Evolutionary conservation across 257 asterid genomes (phyloP), one percentile per base, ranked within the genome.

Genomic region (Cinchona pubescens): DNA sequence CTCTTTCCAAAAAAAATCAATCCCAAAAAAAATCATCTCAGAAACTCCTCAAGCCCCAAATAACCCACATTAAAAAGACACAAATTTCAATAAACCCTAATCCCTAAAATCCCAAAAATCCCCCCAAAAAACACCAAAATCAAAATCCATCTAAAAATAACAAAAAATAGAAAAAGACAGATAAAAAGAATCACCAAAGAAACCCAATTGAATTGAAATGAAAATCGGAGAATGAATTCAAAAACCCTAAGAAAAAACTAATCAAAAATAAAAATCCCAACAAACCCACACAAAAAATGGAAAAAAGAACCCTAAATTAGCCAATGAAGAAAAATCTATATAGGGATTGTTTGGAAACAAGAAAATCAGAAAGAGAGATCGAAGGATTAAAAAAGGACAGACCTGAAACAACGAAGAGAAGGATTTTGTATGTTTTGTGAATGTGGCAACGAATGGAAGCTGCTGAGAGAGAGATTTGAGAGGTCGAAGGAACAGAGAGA

Each of bases 21-120:
- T 51, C 23, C 9, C 49, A 55, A 77, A 42, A 73, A 76, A 83
- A 72, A 51, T 32, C 67, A 77, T 63, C 76, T 18, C 75, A 40
- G 45, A 7, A 74, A 56, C 67, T 80, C 75, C 75, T 46, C 3
- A 56, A n/a, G 63, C 73, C 46, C 79, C 43, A 64, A 67, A 56
- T n/a, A n/a, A 12, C 70, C 78, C 80, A 76, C 72, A 51, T 67
- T 59, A 13, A 62, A 82, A 69, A 77, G 55, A 55, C 25, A 62
- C 30, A 71, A 72, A 56, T 58, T 16, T 55, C 82, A 76, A 62
- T 76, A 86, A 86, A 84, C 87, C 90, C 88, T 82, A 84, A 65
- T 69, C 73, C 71, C 72, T 23, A 63, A 1, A 68, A 71, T 60
- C 79, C 80, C 23, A 77, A 56, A 73, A 38, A 61, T 59, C 72